A percentile compares a stretch with the other conserved stretches of the same genome.
Evolutionary conservation across 148 eudicot species (phyloP).

Genomic region (Euryodendron excelsum): DNA sequence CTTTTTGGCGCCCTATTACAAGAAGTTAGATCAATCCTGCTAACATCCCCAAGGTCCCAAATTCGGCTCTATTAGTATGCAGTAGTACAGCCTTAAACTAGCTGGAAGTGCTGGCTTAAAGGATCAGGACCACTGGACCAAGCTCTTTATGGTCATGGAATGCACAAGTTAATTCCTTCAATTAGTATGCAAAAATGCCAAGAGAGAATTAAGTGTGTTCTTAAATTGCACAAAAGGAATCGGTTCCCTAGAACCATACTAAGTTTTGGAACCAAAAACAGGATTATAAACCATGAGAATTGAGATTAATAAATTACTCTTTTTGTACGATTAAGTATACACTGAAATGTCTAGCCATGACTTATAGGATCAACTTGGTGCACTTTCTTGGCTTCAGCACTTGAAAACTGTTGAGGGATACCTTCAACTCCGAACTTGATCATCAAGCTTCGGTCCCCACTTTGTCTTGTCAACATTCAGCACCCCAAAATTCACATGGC

Average conservation of each 20-base stretch:
- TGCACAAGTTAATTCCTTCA: too few relatives aligned
- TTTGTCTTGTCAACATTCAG: conserved; percentile 97
- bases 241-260: neutral
- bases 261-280: neutral
- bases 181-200: too few relatives aligned
- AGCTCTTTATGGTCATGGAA: too few relatives aligned
- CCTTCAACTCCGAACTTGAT: conserved; percentile 98
- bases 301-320: neutral
- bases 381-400: conserved; percentile 66
- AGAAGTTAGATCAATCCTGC: too few relatives aligned
- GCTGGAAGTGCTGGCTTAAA: too few relatives aligned
- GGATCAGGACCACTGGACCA: too few relatives aligned
- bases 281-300: neutral
- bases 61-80: too few relatives aligned
- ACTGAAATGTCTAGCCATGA: conserved; percentile 57
- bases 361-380: conserved; percentile 84
- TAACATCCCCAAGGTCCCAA: too few relatives aligned
- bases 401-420: conserved; percentile 75
- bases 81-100: too few relatives aligned
- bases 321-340: neutral
- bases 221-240: neutral
- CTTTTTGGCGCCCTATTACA: too few relatives aligned
- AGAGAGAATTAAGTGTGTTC: too few relatives aligned
- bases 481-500: conserved; percentile 92
- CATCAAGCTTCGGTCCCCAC: conserved; percentile 98